Conservation (phyloP, 2,329 filamentous ascomycete species). For the Aureobasidium pullulans region DNA sequence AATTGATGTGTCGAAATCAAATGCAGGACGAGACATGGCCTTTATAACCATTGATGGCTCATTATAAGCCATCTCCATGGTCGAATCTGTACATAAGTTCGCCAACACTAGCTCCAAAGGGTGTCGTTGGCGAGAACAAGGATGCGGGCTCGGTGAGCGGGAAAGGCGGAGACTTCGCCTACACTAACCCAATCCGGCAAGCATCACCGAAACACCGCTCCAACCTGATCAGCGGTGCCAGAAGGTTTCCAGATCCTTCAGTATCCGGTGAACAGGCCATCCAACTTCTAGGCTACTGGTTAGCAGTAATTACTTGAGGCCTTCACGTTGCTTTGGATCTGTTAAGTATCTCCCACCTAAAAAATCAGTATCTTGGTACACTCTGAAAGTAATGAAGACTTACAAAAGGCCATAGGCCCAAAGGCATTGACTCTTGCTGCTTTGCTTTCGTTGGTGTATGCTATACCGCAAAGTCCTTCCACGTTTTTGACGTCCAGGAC, state of each 20-base stretch:
- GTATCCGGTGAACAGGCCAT: slow-evolving; percentile 1
- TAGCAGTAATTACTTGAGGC: not conserved
- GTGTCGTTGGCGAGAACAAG: not conserved
- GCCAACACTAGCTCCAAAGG: not conserved
- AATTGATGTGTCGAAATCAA: no score
- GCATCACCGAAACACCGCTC: not conserved
- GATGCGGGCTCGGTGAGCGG: not conserved
- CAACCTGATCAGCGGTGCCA: not conserved
- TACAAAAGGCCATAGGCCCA: slow-evolving; percentile 7
- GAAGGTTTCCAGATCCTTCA: not conserved
- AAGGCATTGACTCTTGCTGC: slow-evolving; percentile 10
- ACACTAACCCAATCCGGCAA: not conserved
- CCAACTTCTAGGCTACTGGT: not conserved
- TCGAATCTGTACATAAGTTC: not conserved
- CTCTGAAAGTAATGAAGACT: not conserved
- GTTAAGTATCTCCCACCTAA: not conserved
- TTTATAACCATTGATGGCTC: no score
- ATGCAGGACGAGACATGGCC: no score
- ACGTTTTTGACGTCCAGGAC: not conserved
- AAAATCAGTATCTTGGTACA: not conserved
- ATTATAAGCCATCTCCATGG: not conserved
- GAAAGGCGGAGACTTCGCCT: not conserved
- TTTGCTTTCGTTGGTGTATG: not conserved
- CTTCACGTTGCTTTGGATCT: not conserved
- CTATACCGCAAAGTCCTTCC: not conserved